Evolutionary conservation across 345 rosid genomes (phyloP), one percentile per base, ranked within the genome.

Genomic region (Linum usitatissimum): DNA sequence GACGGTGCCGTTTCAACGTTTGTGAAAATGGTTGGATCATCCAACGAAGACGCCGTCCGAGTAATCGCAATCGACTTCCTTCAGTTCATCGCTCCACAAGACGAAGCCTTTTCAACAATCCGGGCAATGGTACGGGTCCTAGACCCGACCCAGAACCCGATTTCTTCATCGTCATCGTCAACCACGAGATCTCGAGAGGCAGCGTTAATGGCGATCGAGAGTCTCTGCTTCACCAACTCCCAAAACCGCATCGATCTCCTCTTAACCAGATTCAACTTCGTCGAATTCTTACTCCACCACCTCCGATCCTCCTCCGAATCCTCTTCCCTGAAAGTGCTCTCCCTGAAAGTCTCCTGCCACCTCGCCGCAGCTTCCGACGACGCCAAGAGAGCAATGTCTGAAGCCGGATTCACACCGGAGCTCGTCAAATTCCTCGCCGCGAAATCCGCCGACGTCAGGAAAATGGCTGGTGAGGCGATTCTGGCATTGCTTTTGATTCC

Each of bases 391-490:
- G 75, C 81, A 61, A 77, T 92, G 85, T 96, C 95, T 0, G 94
- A 85, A 15, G 75, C 86, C 0, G 97, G 98, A 30, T 89, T 89
- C 70, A 87, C 89, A 88, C 65, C 88, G 0, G 98, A 89, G 72
- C 78, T 89, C 39, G 80, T 89, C 2, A 83, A 75, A 40, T 81
- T 89, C 61, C 90, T 92, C 3, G 86, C 82, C 18, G 89, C 95
- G 3, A 92, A 92, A 67, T 84, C 97, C 1, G 69, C 75, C 23
- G 88, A 85, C 30, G 88, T 87, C 8, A 79, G 93, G 1, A 86
- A 84, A 73, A 84, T 81, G 86, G 97, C 96, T 7, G 84, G 90
- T 0, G 80, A 75, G 57, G 86, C 96, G 15, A 79, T 92, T 0
- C 78, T 74, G 10, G 65, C 71, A 66, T 40, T 89, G 84, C 73